Percentiles rank a stretch among this genome's conserved stretches.
Evolutionary conservation across 2,329 filamentous ascomycete genomes (phyloP).

Genomic region (Exserohilum rostratum): DNA sequence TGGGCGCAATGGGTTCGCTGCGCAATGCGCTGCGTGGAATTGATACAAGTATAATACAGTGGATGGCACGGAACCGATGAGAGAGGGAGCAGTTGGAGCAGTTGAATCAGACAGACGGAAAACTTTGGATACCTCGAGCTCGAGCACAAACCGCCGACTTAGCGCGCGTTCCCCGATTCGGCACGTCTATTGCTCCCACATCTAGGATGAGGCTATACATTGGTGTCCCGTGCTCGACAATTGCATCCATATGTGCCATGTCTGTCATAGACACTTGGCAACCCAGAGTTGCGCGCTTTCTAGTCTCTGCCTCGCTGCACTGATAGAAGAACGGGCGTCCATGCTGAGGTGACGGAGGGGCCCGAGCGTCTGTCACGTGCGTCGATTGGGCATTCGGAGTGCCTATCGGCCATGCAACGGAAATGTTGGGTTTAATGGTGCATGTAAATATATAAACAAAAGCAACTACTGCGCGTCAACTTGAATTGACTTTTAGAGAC

Average conservation of each 20-base stretch:
- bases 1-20: slow-evolving; percentile 41
- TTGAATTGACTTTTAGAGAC: no score
- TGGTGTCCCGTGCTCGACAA: no score
- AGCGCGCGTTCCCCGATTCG: slow-evolving; percentile 20
- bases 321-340: background rate
- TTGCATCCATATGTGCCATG: background rate
- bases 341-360: background rate
- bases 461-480: background rate
- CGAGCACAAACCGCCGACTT: slow-evolving; percentile 22
- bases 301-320: background rate
- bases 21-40: slow-evolving; percentile 33
- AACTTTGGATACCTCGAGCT: slow-evolving; percentile 28
- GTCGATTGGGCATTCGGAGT: background rate
- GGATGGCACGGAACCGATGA: slow-evolving; percentile 10
- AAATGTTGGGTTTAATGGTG: background rate
- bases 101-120: slow-evolving; percentile 26
- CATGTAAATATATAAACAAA: background rate
- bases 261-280: background rate
- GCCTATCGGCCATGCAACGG: background rate
- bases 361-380: slow-evolving; percentile 10
- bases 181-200: slow-evolving; percentile 8
- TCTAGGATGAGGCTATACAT: background rate
- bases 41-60: slow-evolving; percentile 37
- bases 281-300: background rate
- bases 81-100: slow-evolving; percentile 16